These are phyloP conservation scores for Aspergillus pseudoterreus DNA, from an alignment of 2,329 filamentous ascomycete genomes.

Conservation along the genomic window DNA sequence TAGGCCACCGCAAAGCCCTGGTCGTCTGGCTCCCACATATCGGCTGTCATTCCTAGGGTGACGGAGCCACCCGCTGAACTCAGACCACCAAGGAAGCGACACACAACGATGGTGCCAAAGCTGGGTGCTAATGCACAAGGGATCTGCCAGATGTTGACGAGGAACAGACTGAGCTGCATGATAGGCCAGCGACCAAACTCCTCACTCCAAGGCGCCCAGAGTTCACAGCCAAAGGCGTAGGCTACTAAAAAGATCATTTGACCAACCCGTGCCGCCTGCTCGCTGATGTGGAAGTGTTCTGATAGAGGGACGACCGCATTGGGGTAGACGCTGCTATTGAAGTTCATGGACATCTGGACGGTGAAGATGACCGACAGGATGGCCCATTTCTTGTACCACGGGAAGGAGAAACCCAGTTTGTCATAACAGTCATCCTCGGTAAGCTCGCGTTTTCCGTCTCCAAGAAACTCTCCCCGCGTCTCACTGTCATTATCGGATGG, in stretches of 20 bases:
- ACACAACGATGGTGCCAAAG: conserved; percentile 65
- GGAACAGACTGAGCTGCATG: conserved; percentile 66
- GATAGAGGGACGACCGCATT: conserved; percentile 65
- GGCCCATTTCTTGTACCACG: conserved; percentile 63
- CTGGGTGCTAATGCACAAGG: conserved; percentile 70
- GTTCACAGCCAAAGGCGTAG: conserved; percentile 81
- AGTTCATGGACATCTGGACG: conserved; percentile 75
- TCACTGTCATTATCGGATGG: conserved; percentile 13
- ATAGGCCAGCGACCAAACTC: conserved; percentile 77
- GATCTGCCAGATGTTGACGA: conserved; percentile 76
- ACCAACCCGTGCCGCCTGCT: conserved; percentile 66
- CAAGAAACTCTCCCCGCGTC: conserved; percentile 6
- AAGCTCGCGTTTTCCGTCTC: conserved; percentile 36
- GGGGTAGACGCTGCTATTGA: conserved; percentile 70
- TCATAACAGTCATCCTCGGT: conserved; percentile 57
- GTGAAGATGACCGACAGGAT: conserved; percentile 68
- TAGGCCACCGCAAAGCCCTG: conserved; percentile 74
- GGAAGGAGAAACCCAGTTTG: conserved; percentile 59
- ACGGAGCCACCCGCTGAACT: conserved; percentile 70
- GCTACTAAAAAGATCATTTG: conserved; percentile 73
- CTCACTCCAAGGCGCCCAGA: conserved; percentile 85
- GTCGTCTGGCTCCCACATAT: conserved; percentile 66
- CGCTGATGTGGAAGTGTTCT: conserved; percentile 63
- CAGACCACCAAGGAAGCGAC: conserved; percentile 64
- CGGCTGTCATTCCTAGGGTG: conserved; percentile 70